A percentile compares a stretch with the other conserved stretches of the same genome.
Evolutionary conservation across 305 asterid genomes (phyloP).

Genomic region (Fraxinus greggii): DNA sequence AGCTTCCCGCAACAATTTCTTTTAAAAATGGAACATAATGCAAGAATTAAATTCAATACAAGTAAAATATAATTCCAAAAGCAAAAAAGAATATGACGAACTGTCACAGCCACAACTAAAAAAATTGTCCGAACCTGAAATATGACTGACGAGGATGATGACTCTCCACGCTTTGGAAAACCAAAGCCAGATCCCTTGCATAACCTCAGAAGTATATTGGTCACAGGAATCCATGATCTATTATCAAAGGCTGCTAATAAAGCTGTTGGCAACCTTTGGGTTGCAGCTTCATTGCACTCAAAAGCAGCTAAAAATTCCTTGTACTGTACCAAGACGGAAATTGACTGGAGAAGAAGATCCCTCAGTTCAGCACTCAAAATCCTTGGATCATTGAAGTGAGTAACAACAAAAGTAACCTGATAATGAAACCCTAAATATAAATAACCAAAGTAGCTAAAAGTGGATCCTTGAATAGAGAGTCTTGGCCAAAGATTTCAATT

Average conservation of each 20-base stretch:
- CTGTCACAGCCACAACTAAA: constrained; percentile 16
- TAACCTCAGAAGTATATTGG: constrained; percentile 74
- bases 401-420: constrained; percentile 82
- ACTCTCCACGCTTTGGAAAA: constrained; percentile 74
- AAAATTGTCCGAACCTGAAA: constrained; percentile 53
- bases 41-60: constrained; percentile 14
- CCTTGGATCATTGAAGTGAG: constrained; percentile 90
- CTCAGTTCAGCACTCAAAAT: constrained; percentile 84
- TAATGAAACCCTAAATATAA: constrained; percentile 11
- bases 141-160: constrained; percentile 73
- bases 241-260: constrained; percentile 79
- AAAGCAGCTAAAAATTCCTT: constrained; percentile 75
- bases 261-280: constrained; percentile 68
- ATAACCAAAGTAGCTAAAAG: background rate
- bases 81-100: constrained; percentile 3
- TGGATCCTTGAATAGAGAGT: background rate
- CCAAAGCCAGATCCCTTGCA: constrained; percentile 89
- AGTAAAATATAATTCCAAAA: constrained; percentile 17
- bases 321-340: constrained; percentile 84
- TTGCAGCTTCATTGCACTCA: constrained; percentile 87
- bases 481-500: constrained; percentile 1
- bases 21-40: constrained; percentile 14
- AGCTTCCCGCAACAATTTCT: constrained; percentile 86
- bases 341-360: constrained; percentile 97
- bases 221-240: constrained; percentile 94